Percentiles rank a stretch among this genome's conserved stretches.
phyloP scores from a whole-genome alignment of 371 early-diverging fungal species.

The Coemansia sp. region DNA sequence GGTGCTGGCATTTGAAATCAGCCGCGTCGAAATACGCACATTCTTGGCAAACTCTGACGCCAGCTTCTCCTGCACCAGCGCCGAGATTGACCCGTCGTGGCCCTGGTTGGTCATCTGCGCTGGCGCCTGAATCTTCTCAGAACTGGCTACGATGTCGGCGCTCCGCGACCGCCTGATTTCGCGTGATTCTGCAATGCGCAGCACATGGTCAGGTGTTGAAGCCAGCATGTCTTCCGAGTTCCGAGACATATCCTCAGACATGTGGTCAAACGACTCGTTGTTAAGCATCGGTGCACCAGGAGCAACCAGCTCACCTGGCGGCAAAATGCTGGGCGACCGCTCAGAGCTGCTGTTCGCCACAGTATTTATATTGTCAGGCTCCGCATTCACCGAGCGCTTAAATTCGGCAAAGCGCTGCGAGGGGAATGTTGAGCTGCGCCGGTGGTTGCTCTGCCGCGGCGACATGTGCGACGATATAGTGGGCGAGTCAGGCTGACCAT shows the following conservation, averaged over 20 bases:
- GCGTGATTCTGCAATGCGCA: background rate
- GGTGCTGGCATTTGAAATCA: conserved; percentile 15
- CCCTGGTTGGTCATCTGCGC: conserved; percentile 37
- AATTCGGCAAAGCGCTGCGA: conserved; percentile 14
- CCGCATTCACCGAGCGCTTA: background rate
- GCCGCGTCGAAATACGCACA: conserved; percentile 42
- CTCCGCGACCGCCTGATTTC: background rate
- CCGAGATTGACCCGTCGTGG: conserved; percentile 45
- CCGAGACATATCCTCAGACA: conserved; percentile 9
- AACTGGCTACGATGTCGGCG: background rate
- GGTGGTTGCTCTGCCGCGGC: conserved; percentile 17
- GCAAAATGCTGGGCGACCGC: background rate
- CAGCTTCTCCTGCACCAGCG: conserved; percentile 36
- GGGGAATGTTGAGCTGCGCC: conserved; percentile 31
- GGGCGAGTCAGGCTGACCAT: conserved; percentile 35
- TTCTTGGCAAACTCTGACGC: conserved; percentile 23
- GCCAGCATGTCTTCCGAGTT: background rate
- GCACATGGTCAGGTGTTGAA: too few species aligned
- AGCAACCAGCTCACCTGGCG: background rate
- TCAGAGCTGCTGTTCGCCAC: background rate
- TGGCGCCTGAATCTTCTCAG: background rate
- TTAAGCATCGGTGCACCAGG: conserved; percentile 14
- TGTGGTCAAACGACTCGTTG: conserved; percentile 13
- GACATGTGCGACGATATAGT: conserved; percentile 24
- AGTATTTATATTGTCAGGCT: background rate